Base-by-base conservation (phyloP, 2,329 filamentous ascomycete species). In the Cryphonectria carpinicola region DNA sequence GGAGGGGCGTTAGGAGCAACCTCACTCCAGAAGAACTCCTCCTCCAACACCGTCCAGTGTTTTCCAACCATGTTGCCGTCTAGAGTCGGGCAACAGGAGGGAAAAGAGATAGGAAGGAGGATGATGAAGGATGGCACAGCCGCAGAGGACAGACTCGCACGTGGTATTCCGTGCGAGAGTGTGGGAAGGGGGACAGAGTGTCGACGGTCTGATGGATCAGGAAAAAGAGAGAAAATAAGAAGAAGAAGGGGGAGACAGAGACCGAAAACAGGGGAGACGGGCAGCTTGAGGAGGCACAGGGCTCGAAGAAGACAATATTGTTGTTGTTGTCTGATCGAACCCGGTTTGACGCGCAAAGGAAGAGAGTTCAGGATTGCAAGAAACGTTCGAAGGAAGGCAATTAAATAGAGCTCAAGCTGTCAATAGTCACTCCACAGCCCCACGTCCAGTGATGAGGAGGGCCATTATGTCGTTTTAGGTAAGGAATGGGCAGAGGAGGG, bases 31-130 rank as follows among this genome's bases (percentile, higher is more conserved):
- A 87, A 88, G 72, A 82, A 77, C 1, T 74, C 69, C 76, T 88
- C 86, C 72, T 88, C 86, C 0, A 81, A 76, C 0, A 70, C 70
- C 0, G 83, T 82, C 86, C 86, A 88, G 6, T 82, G 77, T 72
- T 83, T 86, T 35, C 85, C 86, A 6, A 83, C 85, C 85, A 88
- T 87, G 35, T 37, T 81, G 63, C 17, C 25, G 22, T n/a, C 46
- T 11, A n/a, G 46, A 49, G 10, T 7, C 11, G 8, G 52, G 52
- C 7, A 25, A 14, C 11, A 25, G 49, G 13, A 28, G n/a, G 25
- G 52, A 56, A 7, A n/a, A 49, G 1, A 49, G 52, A 56, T n/a
- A 56, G 52, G 5, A 14, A 14, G 52, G 11, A 6, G 4, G 11
- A 28, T 11, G 54, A 35, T 19, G 28, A 32, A 58, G 54, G 28